phyloP scores from a whole-genome alignment of 768 basidiomycete species.

The Collybiopsis luxurians region DNA sequence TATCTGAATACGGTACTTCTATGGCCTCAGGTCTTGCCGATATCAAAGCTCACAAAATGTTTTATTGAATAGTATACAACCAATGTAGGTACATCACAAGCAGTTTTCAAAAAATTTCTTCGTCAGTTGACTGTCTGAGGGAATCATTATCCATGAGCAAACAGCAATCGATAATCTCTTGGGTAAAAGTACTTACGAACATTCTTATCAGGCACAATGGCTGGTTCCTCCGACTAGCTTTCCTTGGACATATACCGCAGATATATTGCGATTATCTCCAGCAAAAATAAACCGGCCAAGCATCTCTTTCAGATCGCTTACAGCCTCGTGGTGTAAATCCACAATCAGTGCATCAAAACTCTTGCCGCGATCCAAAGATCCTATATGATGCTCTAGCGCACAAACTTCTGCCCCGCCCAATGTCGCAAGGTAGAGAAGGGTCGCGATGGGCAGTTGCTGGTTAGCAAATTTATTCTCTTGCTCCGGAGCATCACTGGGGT shows the following conservation, averaged over 20 bases:
- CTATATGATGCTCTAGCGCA: slow-evolving; percentile 60
- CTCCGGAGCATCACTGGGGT: background rate
- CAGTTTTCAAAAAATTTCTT: too few relatives aligned
- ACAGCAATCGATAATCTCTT: too few relatives aligned
- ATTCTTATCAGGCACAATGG: too few relatives aligned
- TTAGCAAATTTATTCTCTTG: slow-evolving; percentile 40
- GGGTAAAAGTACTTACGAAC: too few relatives aligned
- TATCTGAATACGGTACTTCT: too few relatives aligned
- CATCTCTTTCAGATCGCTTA: slow-evolving; percentile 46
- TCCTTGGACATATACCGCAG: slow-evolving; percentile 83
- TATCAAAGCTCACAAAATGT: too few relatives aligned
- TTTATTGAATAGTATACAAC: too few relatives aligned
- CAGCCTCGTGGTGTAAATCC: slow-evolving; percentile 47
- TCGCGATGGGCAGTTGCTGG: slow-evolving; percentile 65
- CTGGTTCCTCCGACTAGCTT: slow-evolving; percentile 63
- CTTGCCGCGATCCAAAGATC: slow-evolving; percentile 78
- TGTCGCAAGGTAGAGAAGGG: slow-evolving; percentile 88
- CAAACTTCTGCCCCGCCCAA: slow-evolving; percentile 88
- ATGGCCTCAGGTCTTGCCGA: too few relatives aligned
- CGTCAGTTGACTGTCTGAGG: too few relatives aligned
- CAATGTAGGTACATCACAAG: too few relatives aligned
- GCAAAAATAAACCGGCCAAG: slow-evolving; percentile 86
- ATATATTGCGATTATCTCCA: slow-evolving; percentile 84
- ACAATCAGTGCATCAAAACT: slow-evolving; percentile 89
- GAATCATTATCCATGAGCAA: too few relatives aligned